phyloP scores from a whole-genome alignment of 202 grass and related monocot species.

The Panicum virgatum region DNA sequence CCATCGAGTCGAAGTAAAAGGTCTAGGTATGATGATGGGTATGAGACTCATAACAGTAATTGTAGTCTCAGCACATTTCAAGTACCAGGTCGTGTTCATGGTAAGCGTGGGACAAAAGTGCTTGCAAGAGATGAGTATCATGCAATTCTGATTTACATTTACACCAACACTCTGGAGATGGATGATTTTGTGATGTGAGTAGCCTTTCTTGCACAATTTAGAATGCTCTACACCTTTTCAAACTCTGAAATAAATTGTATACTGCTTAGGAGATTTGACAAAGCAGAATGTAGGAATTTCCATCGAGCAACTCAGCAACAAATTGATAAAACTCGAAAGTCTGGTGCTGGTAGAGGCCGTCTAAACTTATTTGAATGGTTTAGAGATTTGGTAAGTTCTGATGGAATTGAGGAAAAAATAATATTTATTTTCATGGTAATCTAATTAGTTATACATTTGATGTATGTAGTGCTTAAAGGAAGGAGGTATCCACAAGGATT shows the following conservation, averaged over 20 bases:
- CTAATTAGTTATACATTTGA: too few relatives aligned
- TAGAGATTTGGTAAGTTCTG: neutral
- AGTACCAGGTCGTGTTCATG: neutral
- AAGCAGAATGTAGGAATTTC: neutral
- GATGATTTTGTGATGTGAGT: neutral
- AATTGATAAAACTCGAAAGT: neutral
- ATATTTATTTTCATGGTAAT: neutral
- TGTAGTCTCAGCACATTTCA: neutral
- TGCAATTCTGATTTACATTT: neutral
- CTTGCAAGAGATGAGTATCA: neutral
- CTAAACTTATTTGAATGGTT: constrained; percentile 2
- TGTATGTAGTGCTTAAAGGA: neutral
- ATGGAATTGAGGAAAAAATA: neutral
- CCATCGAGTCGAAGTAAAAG: neutral
- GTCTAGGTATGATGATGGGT: neutral
- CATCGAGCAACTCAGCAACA: neutral
- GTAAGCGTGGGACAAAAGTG: neutral
- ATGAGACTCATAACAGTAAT: neutral
- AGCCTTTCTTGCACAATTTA: too few relatives aligned
- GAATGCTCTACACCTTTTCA: too few relatives aligned
- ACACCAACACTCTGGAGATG: neutral
- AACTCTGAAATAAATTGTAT: too few relatives aligned
- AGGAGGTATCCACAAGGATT: neutral
- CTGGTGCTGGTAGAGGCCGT: neutral
- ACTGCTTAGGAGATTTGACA: neutral